Evolutionary conservation across 2,329 filamentous ascomycete species (phyloP).

Genomic region (Aspergillus brunneoviolaceus): DNA sequence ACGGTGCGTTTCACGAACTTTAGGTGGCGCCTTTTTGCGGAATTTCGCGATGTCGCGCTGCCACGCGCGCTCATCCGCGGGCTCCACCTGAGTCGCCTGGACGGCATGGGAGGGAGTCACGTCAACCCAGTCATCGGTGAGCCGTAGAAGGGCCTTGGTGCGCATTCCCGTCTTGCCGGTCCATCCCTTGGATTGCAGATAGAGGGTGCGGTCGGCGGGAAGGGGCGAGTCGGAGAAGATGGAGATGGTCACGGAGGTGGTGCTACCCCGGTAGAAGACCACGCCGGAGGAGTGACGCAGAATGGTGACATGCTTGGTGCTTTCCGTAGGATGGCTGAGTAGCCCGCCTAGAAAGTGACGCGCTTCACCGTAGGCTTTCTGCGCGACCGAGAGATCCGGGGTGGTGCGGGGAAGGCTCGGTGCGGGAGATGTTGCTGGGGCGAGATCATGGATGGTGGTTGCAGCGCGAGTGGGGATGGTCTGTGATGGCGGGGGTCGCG

Average conservation of each 20-base stretch:
- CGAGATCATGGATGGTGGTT: background rate
- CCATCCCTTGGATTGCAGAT: constrained; percentile 68
- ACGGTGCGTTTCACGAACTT: constrained; percentile 50
- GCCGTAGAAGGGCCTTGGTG: constrained; percentile 62
- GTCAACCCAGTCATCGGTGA: constrained; percentile 63
- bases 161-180: constrained; percentile 69
- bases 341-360: constrained; percentile 66
- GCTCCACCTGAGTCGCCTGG: constrained; percentile 50
- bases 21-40: constrained; percentile 52
- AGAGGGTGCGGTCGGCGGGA: constrained; percentile 59
- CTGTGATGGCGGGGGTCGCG: background rate
- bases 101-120: constrained; percentile 61
- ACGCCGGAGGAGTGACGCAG: constrained; percentile 65
- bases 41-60: constrained; percentile 68
- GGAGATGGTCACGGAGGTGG: constrained; percentile 64
- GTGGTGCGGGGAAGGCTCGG: constrained; percentile 1
- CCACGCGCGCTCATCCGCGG: constrained; percentile 63
- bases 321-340: constrained; percentile 62
- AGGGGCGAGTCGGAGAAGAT: constrained; percentile 61
- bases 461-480: background rate
- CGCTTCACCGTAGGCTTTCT: constrained; percentile 52
- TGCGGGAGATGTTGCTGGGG: background rate
- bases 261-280: constrained; percentile 65
- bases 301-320: constrained; percentile 65
- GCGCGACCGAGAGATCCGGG: constrained; percentile 21